Evolutionary conservation across 208 protist genomes (phyloP), one percentile per base, ranked within the genome.

Genomic region (Leishmania tropica): DNA sequence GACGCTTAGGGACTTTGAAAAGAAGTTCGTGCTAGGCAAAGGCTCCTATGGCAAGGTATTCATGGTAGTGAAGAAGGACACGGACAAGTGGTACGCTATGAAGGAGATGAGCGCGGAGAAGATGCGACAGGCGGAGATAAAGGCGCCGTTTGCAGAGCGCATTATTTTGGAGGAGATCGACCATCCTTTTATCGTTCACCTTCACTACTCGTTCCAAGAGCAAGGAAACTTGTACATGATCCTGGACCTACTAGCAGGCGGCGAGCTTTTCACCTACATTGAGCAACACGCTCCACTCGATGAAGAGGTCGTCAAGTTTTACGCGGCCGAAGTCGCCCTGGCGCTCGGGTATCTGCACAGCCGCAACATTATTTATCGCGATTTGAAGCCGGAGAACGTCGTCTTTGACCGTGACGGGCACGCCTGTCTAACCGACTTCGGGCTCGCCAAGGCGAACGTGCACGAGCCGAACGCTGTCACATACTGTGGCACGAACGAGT

Each of bases 151-250:
- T 54, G 89, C 90, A 54, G 97, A 99, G 85, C 96, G 97, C 71
- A 87, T 88, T 56, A 98, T 99, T 81, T 80, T 99, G n/a, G 84
- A 97, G 77, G 89, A 85, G 19, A 97, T 99, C 65, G 90, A 94
- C 56, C 97, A 99, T 85, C 97, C 97, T 42, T 99, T 98, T 81
- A 96, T 99, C 73, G 97, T 99, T 2, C 90, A 86, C 68, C 92
- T 99, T n/a, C 94, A 98, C 81, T 99, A 98, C 84, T 95, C 98
- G 21, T 99, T 99, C 83, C 98, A 99, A 85, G 99, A 96, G 35
- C 86, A 92, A 53, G 91, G 92, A 37, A 90, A 90, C 76, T 83
- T 99, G 37, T 99, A 99, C 82, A 82, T 99, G 73, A 91, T 99
- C 10, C 85, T 99, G 24, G 97, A 99, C 79, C 96, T 97, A 47